Base-by-base conservation (phyloP, 208 protist species). In the Acanthamoeba culbertsoni region DNA sequence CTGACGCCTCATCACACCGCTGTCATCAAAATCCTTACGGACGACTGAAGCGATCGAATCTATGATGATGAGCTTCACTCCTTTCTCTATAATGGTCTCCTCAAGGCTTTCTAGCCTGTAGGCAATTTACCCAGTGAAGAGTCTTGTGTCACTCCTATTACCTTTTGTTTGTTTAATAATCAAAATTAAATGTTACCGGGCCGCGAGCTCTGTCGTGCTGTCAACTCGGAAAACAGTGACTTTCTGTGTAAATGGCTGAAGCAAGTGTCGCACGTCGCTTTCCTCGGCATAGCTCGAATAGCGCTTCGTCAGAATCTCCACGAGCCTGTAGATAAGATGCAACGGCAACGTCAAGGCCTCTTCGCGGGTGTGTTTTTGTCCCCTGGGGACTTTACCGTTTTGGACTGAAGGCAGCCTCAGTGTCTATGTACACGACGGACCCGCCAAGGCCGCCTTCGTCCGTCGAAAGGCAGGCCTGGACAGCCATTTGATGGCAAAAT, bases 401-500 rank as follows among this genome's bases (percentile, higher is more conserved):
- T n/a, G 88, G 62, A 26, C 62, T 79, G 46, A 92, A 92, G 2
- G 62, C 35, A n/a, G 88, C 5, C 53, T 92, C 88, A 14, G 88
- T 92, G 43, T 92, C 88, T 12, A 92, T 55, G 65, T 92, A 92
- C 3, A 79, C 43, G 23, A 79, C 88, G 33, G 31, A 33, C 1
- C 88, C 88, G 28, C 63, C 88, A 8, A 92, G 43, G 23, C 88
- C 88, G 62, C 88, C 88, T 42, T 92, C 63, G 18, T 92, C 88
- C 8, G 35, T 26, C 12, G 88, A 35, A 3, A 92, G 35, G 42
- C 88, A 92, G 28, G 88, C 88, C 65, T 63, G 63, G 1, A 79
- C 48, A 4, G 65, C 88, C 88, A 92, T 71, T 37, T 92, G 88
- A 26, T 92, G 88, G 45, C 88, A 92, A 43, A 92, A 92, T 45